Conservation (phyloP, 192 early-diverging fungal genomes). For the Funneliformis mosseae region DNA sequence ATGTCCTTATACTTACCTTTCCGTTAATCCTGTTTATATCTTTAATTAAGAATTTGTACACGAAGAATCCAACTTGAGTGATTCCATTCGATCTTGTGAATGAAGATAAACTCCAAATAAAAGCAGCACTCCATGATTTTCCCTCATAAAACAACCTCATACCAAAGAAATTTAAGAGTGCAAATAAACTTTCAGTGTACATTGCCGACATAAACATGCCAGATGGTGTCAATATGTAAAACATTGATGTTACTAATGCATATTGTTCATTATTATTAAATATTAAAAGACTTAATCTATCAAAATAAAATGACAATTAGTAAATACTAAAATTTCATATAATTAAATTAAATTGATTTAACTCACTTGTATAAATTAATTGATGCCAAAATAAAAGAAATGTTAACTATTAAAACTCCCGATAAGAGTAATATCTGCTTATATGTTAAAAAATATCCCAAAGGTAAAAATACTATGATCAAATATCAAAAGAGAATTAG, state of each 20-base stretch:
- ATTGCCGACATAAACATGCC: conserved; percentile 86
- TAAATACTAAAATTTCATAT: neutral
- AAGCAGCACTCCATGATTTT: conserved; percentile 59
- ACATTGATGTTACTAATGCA: conserved; percentile 65
- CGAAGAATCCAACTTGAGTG: conserved; percentile 79
- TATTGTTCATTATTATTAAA: conserved; percentile 51
- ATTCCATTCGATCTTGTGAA: conserved; percentile 81
- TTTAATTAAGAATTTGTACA: conserved; percentile 65
- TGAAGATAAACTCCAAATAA: conserved; percentile 62
- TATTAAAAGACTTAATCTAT: conserved; percentile 32
- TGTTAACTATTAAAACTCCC: conserved; percentile 76
- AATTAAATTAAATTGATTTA: neutral
- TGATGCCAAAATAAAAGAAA: conserved; percentile 73
- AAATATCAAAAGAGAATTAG: neutral
- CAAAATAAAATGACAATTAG: neutral
- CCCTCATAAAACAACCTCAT: conserved; percentile 59
- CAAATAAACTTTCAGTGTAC: conserved; percentile 86
- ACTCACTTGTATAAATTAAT: conserved; percentile 68
- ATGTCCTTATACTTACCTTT: conserved; percentile 1
- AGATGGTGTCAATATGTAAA: conserved; percentile 77
- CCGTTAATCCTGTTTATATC: neutral
- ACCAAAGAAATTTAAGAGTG: conserved; percentile 75
- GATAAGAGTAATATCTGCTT: conserved; percentile 32
- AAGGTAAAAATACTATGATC: conserved; percentile 54
- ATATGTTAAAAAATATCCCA: conserved; percentile 39